These are phyloP conservation scores for Phytophthora tubulina DNA, from an alignment of 352 stramenopile genomes.

Conservation along the genomic window DNA sequence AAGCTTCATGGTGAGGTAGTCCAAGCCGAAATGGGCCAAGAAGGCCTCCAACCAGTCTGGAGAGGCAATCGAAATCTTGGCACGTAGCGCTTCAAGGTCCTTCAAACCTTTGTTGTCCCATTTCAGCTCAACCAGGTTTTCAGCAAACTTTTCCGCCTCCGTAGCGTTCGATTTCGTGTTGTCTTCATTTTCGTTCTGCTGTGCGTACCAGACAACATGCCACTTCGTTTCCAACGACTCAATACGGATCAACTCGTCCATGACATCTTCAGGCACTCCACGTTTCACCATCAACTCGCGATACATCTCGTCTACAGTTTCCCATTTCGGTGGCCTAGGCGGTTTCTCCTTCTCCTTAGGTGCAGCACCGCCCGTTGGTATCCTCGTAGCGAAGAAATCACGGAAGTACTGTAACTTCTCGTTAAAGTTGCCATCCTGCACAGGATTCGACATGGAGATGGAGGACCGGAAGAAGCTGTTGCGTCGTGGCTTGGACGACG, in stretches of 20 bases:
- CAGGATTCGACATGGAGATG: constrained; percentile 68
- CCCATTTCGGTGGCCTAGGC: constrained; percentile 59
- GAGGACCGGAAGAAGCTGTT: constrained; percentile 83
- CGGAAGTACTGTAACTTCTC: constrained; percentile 90
- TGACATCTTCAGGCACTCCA: constrained; percentile 83
- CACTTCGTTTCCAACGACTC: constrained; percentile 88
- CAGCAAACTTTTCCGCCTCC: constrained; percentile 72
- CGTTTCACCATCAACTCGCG: constrained; percentile 81
- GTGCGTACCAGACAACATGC: constrained; percentile 86
- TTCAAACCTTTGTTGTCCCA: constrained; percentile 87
- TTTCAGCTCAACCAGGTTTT: constrained; percentile 83
- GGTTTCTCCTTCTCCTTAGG: constrained; percentile 80
- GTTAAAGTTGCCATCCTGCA: constrained; percentile 84
- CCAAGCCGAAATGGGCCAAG: constrained; percentile 75
- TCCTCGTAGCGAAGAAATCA: constrained; percentile 85
- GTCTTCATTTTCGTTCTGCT: constrained; percentile 85
- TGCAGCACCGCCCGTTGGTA: constrained; percentile 74
- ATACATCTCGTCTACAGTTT: constrained; percentile 91
- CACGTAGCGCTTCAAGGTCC: constrained; percentile 73
- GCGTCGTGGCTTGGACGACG: constrained; percentile 52
- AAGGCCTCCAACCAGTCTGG: constrained; percentile 86
- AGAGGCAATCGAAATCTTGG: constrained; percentile 75
- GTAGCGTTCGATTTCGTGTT: constrained; percentile 62
- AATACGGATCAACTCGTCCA: constrained; percentile 87
- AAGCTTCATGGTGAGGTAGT: constrained; percentile 90